Evolutionary conservation across 306 rosid genomes (phyloP).

Genomic region (Glycine latifolia): DNA sequence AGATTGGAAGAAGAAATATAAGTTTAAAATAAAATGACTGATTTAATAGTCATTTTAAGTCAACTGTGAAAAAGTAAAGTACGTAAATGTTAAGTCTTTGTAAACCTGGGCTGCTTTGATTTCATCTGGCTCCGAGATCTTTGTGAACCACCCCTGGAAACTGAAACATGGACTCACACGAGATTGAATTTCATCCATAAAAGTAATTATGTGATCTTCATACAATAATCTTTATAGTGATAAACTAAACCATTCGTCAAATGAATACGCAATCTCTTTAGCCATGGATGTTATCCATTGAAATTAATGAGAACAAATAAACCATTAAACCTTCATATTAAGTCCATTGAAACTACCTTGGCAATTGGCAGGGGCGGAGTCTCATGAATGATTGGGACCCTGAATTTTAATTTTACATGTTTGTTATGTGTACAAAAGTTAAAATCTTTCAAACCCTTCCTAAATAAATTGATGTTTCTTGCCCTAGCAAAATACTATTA

Average conservation of each 20-base stretch:
- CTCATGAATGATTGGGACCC: neutral
- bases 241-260: neutral
- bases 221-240: neutral
- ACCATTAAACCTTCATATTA: neutral
- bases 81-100: no score
- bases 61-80: no score
- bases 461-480: neutral
- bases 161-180: neutral
- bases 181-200: no score
- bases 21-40: no score
- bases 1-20: neutral
- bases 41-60: no score
- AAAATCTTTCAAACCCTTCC: neutral
- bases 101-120: no score
- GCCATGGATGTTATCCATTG: conserved; percentile 6
- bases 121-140: neutral
- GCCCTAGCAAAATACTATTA: neutral
- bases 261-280: neutral
- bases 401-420: neutral
- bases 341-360: neutral
- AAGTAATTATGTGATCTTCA: neutral
- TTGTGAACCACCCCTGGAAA: neutral
- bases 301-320: neutral
- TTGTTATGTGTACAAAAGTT: neutral
- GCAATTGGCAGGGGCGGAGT: neutral